phyloP scores from a whole-genome alignment of 306 rosid species.

The Rosa multiflora region DNA sequence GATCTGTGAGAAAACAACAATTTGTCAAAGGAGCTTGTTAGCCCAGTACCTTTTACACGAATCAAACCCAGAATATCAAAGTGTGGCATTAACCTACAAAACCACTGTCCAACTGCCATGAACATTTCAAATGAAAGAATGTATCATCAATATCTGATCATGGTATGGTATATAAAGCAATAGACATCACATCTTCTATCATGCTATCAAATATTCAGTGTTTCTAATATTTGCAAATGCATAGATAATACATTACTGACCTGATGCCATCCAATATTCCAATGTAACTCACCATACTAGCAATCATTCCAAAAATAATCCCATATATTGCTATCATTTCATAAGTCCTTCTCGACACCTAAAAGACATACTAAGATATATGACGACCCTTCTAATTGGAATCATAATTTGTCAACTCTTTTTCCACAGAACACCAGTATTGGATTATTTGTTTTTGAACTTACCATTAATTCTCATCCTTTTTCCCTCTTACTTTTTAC shows the following conservation, averaged over 20 bases:
- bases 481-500: neutral
- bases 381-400: neutral
- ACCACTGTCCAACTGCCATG: neutral
- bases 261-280: neutral
- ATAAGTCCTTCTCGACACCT: neutral
- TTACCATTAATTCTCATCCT: too few relatives aligned
- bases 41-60: neutral
- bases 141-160: neutral
- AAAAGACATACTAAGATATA: neutral
- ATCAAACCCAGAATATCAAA: neutral
- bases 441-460: neutral
- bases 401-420: neutral
- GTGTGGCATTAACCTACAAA: neutral
- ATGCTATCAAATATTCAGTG: neutral
- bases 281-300: neutral
- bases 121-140: neutral
- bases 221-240: neutral
- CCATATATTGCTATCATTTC: neutral
- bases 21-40: neutral
- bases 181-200: neutral
- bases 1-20: slow-evolving; percentile 42
- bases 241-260: neutral
- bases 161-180: neutral
- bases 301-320: neutral
- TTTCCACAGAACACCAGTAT: neutral